These are phyloP conservation scores for Letharia lupina DNA, from an alignment of 495 filamentous ascomycete species.

Conservation along the genomic window DNA sequence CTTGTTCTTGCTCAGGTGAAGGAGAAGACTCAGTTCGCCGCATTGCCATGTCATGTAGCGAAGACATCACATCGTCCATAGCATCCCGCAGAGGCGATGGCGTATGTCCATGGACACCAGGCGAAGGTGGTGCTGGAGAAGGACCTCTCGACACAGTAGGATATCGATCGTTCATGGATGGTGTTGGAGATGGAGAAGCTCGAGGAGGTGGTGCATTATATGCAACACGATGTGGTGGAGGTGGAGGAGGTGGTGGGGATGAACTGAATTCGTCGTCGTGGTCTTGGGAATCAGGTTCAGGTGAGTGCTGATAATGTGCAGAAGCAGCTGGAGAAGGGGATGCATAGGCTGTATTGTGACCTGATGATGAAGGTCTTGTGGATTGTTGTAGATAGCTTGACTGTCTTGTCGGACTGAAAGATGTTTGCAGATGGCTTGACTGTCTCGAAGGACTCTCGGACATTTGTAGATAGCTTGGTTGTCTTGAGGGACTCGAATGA, in stretches of 20 bases:
- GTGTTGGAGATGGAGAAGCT: slow-evolving; percentile 33
- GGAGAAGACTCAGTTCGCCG: slow-evolving; percentile 42
- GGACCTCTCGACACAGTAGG: slow-evolving; percentile 44
- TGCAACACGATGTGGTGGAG: slow-evolving; percentile 30
- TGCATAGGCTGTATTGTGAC: slow-evolving; percentile 9
- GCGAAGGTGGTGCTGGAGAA: slow-evolving; percentile 57
- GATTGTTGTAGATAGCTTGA: slow-evolving; percentile 15
- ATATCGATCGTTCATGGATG: slow-evolving; percentile 44
- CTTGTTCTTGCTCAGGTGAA: slow-evolving; percentile 38
- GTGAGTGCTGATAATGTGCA: slow-evolving; percentile 27
- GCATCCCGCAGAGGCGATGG: slow-evolving; percentile 87
- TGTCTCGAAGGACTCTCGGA: slow-evolving; percentile 4
- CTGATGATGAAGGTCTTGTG: slow-evolving; percentile 13
- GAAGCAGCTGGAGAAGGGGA: slow-evolving; percentile 31
- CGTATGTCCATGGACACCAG: slow-evolving; percentile 58
- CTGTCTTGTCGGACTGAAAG: slow-evolving; percentile 18
- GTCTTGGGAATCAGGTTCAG: slow-evolving; percentile 32
- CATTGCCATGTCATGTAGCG: slow-evolving; percentile 79
- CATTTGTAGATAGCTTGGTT: slow-evolving; percentile 13
- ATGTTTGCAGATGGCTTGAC: slow-evolving; percentile 10
- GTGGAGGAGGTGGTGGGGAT: slow-evolving; percentile 34
- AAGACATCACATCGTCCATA: slow-evolving; percentile 98
- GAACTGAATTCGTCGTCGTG: slow-evolving; percentile 29
- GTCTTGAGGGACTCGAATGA: slow-evolving; percentile 13
- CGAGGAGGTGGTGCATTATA: slow-evolving; percentile 27